Base-by-base conservation (phyloP, 768 basidiomycete species). In the Albatrellus ellisii region DNA sequence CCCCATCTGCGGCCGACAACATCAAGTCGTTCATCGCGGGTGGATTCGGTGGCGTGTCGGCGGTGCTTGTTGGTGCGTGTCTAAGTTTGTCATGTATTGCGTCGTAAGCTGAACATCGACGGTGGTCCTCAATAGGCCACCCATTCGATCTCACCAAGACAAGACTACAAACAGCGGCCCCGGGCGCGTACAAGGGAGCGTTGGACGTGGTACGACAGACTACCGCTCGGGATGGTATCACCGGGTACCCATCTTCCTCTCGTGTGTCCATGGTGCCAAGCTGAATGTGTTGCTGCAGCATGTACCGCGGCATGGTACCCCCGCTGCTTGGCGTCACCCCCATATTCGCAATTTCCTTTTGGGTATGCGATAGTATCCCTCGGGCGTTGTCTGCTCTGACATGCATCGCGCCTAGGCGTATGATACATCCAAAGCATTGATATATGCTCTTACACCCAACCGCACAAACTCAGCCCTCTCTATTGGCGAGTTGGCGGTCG, bases 131-230 rank as follows among this genome's bases (percentile, higher is more conserved):
- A 8, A 8, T 29, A 88, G 94, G 95, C 1, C 95, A 99, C 56
- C 95, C 95, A 7, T 99, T 98, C 58, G 95, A 99, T 63, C 66
- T 98, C 55, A 95, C 88, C 45, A 92, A 92, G 66, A 90, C 87
- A n/a, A 74, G 94, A 33, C 61, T 99, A 46, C 95, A 99, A 62
- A 98, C 95, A 4, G 94, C 95, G 8, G 52, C 75, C 12, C 75
- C 83, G 8, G 92, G 95, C 4, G 70, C 75, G 35, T 99, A 99
- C 64, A 89, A 70, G 29, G 90, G 95, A 32, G 89, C 88, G 1
- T 52, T 97, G 17, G 94, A 99, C 62, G 94, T 94, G 22, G 89
- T 97, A 36, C 83, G 77, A 64, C 85, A 88, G 65, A 80, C 83
- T 0, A 49, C 98, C 39, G 88, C 87, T n/a, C 72, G 78, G 44